Percentiles rank a stretch among this genome's conserved stretches.
Evolutionary conservation across 352 stramenopile species (phyloP).

Genomic region (Thraustochytrium striatum): DNA sequence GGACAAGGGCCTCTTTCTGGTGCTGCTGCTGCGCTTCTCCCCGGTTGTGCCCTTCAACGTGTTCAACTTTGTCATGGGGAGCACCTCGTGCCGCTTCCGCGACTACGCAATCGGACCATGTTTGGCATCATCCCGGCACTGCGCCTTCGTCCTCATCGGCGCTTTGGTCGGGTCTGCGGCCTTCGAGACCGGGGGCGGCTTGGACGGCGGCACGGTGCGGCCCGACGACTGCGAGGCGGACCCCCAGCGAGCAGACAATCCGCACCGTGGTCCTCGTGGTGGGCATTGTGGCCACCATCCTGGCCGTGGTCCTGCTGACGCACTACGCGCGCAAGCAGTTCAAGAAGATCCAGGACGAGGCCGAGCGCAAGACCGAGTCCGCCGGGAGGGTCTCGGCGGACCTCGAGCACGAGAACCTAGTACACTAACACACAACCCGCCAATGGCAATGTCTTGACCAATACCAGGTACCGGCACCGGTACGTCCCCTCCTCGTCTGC

Average conservation of each 20-base stretch:
- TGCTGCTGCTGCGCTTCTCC: constrained; percentile 1
- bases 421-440: too few species aligned
- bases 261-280: constrained; percentile 48
- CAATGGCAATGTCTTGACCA: too few species aligned
- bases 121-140: not conserved
- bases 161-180: constrained; percentile 10
- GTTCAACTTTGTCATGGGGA: constrained; percentile 43
- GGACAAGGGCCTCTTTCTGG: not conserved
- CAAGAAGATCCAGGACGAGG: not conserved
- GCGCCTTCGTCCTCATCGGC: constrained; percentile 6
- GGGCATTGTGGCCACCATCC: constrained; percentile 1
- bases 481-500: too few species aligned
- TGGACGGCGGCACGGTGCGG: not conserved
- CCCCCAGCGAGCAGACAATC: not conserved
- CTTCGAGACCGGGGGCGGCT: not conserved
- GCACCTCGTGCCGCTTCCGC: constrained; percentile 18
- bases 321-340: not conserved
- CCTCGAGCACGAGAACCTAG: not conserved
- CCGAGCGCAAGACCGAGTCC: not conserved
- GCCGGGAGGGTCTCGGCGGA: not conserved
- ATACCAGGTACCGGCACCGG: too few species aligned
- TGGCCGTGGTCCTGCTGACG: constrained; percentile 1
- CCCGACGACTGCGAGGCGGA: not conserved
- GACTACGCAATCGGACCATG: not conserved
- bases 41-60: constrained; percentile 37